Evolutionary conservation across 2,329 filamentous ascomycete genomes (phyloP).

Genomic region (Colletotrichum sp.): DNA sequence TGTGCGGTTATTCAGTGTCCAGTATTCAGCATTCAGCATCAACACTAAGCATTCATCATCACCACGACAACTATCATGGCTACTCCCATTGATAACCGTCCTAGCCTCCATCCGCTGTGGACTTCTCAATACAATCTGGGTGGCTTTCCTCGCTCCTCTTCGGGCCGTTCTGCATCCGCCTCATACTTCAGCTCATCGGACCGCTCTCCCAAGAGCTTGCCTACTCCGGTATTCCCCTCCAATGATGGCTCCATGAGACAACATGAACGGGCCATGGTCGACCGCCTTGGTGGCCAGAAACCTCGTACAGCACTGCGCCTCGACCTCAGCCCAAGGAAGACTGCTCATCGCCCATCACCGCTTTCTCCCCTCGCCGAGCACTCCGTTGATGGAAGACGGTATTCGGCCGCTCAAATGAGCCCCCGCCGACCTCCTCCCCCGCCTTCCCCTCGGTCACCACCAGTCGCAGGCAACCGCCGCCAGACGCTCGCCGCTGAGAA

Average conservation of each 20-base stretch:
- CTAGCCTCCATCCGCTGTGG: slow-evolving; percentile 36
- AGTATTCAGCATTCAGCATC: not conserved
- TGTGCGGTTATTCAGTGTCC: not conserved
- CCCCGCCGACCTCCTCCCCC: slow-evolving; percentile 16
- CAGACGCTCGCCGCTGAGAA: slow-evolving; percentile 34
- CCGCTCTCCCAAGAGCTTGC: slow-evolving; percentile 33
- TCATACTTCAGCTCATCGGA: slow-evolving; percentile 30
- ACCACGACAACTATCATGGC: slow-evolving; percentile 11
- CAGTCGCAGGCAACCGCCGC: slow-evolving; percentile 17
- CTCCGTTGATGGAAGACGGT: not conserved
- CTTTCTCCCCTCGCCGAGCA: slow-evolving; percentile 17
- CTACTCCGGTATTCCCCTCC: slow-evolving; percentile 37
- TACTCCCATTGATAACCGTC: slow-evolving; percentile 17
- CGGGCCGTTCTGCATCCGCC: not conserved
- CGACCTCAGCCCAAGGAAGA: slow-evolving; percentile 8
- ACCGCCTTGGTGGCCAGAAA: slow-evolving; percentile 34
- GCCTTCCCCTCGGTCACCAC: slow-evolving; percentile 20
- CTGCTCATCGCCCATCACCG: slow-evolving; percentile 7
- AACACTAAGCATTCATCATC: not conserved
- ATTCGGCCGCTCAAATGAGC: slow-evolving; percentile 8
- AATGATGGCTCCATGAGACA: slow-evolving; percentile 39
- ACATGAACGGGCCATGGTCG: slow-evolving; percentile 39
- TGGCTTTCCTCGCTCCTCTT: slow-evolving; percentile 22
- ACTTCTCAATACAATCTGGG: slow-evolving; percentile 31
- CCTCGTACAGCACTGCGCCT: slow-evolving; percentile 23